Evolutionary conservation across 2,329 filamentous ascomycete species (phyloP), one percentile per base, ranked within the genome.

Genomic region (Colletotrichum shisoi): DNA sequence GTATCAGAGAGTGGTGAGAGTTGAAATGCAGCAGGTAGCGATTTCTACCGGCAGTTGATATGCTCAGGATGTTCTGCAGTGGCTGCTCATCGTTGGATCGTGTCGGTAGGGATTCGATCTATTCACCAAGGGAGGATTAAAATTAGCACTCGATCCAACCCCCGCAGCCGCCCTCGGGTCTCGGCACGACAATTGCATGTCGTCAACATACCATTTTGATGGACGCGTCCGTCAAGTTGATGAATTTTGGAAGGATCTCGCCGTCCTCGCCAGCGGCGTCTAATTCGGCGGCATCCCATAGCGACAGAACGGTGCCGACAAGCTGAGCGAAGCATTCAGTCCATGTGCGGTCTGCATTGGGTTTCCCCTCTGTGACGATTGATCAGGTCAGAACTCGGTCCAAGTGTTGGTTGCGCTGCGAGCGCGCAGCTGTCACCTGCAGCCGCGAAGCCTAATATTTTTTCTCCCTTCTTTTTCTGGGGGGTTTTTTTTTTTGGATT

Each of bases 311-410:
- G 1, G 95, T 98, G 71, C 95, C 95, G 19, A 97, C 93, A 17
- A 99, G 88, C 77, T 98, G 95, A 49, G 94, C 94, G 79, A 98
- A 99, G 79, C 93, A 97, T 82, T 99, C 95, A 44, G 91, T 91
- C 95, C 95, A 99, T 71, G 89, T 92, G 73, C 95, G 86, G 78
- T 97, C 94, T 48, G 86, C 79, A 75, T 94, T 96, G 12, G 93
- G 91, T 70, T 91, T 89, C 57, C 95, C 95, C 79, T 94, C 93
- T 97, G 77, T 45, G 31, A 46, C 8, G 34, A 15, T 57, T 52
- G 7, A 60, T 15, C 44, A 57, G 52, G 49, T 62, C 48, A 59
- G 63, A 49, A 48, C 21, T 60, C 31, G 48, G 42, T 49, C 57
- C 27, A 61, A 46, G 46, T 42, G 51, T 17, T 19, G 24, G 11